A percentile compares a stretch with the other conserved stretches of the same genome.
Conservation (phyloP, 2,329 filamentous ascomycete genomes). For the Alternaria gansuensis region DNA sequence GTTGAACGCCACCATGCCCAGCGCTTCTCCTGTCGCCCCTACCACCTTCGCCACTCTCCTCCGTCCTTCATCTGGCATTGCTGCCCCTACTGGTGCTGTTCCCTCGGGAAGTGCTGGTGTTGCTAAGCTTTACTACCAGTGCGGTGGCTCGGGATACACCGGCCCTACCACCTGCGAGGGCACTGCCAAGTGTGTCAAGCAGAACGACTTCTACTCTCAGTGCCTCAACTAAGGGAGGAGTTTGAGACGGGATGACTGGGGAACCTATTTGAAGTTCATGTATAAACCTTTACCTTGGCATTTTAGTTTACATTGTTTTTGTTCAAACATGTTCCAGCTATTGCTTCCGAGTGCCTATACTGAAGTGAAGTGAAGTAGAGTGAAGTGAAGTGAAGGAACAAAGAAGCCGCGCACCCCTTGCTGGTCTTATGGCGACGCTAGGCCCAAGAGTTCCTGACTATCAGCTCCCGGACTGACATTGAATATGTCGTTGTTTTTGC, state of each 20-base stretch:
- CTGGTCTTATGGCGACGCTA: background rate
- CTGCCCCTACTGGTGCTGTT: conserved; percentile 40
- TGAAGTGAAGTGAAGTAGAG: background rate
- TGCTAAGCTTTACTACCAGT: conserved; percentile 23
- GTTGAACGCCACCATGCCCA: conserved; percentile 16
- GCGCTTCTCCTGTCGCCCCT: conserved; percentile 12
- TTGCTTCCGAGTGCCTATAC: background rate
- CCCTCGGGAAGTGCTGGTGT: conserved; percentile 9
- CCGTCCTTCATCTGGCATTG: conserved; percentile 15
- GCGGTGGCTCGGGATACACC: conserved; percentile 53
- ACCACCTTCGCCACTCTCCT: conserved; percentile 23
- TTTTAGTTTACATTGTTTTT: conserved; percentile 12
- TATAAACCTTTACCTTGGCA: conserved; percentile 19
- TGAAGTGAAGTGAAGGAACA: background rate
- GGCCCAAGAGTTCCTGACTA: background rate
- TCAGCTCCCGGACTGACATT: background rate
- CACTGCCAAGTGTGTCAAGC: conserved; percentile 48
- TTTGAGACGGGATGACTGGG: background rate
- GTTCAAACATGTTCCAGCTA: background rate
- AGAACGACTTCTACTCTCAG: conserved; percentile 56
- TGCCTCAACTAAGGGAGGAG: conserved; percentile 34
- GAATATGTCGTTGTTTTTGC: background rate
- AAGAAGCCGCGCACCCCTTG: background rate
- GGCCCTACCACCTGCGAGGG: conserved; percentile 52
- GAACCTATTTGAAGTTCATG: conserved; percentile 17